Conservation (phyloP, 371 early-diverging fungal species). For the Fennellomyces sp. region DNA sequence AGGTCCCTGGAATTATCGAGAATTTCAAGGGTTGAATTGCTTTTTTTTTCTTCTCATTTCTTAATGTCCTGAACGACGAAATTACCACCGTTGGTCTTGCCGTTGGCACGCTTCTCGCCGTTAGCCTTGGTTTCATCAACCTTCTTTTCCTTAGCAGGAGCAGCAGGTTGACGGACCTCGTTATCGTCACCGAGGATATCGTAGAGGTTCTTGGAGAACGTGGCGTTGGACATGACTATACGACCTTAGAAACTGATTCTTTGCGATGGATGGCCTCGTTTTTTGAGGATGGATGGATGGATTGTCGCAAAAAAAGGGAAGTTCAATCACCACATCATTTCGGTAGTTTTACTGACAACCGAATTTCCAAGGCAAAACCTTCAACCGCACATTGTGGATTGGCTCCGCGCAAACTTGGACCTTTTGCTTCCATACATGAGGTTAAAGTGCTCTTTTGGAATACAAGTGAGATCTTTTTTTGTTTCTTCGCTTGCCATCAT, state of each 20-base stretch:
- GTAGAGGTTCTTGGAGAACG: constrained; percentile 64
- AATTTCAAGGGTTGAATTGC: background rate
- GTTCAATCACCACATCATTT: background rate
- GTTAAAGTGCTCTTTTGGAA: no score
- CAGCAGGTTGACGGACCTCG: constrained; percentile 40
- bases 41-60: no score
- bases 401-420: background rate
- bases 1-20: constrained; percentile 1
- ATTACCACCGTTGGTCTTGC: constrained; percentile 28
- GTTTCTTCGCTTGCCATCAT: no score
- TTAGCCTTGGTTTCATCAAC: constrained; percentile 37
- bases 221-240: constrained; percentile 48
- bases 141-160: constrained; percentile 33
- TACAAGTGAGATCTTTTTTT: no score
- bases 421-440: no score
- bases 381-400: no score
- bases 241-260: constrained; percentile 29
- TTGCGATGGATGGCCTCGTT: constrained; percentile 36
- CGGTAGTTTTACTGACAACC: background rate
- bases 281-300: constrained; percentile 34
- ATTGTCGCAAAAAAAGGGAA: constrained; percentile 21
- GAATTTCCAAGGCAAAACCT: no score
- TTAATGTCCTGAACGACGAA: no score
- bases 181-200: constrained; percentile 68
- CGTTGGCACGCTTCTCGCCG: constrained; percentile 19